Conservation (phyloP, 352 stramenopile species). For the Phytophthora capsici region DNA sequence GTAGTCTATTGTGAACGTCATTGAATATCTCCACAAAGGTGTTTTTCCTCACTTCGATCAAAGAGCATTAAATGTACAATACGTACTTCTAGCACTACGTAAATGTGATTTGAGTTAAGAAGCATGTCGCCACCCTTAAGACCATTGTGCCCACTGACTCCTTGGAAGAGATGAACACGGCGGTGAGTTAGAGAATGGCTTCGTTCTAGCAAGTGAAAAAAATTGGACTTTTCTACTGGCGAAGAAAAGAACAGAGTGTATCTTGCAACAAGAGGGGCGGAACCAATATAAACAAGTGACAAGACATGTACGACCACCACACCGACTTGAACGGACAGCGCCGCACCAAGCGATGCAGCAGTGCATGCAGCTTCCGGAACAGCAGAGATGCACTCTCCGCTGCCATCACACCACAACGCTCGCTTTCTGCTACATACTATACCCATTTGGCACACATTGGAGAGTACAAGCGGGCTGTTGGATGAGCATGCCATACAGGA, state of each 20-base stretch:
- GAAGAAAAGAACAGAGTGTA: slow-evolving; percentile 90
- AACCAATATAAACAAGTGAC: slow-evolving; percentile 13
- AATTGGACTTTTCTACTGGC: slow-evolving; percentile 84
- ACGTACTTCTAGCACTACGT: slow-evolving; percentile 1
- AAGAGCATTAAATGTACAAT: too few relatives aligned
- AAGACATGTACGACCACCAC: slow-evolving; percentile 50
- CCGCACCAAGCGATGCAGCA: slow-evolving; percentile 35
- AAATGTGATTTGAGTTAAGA: slow-evolving; percentile 4
- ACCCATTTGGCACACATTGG: slow-evolving; percentile 66
- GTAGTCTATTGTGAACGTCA: slow-evolving; percentile 83
- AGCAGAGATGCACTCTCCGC: slow-evolving; percentile 39
- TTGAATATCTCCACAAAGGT: slow-evolving; percentile 74
- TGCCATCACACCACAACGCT: slow-evolving; percentile 34
- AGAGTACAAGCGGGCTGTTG: slow-evolving; percentile 68
- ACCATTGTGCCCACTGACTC: slow-evolving; percentile 71
- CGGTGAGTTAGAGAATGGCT: slow-evolving; percentile 79
- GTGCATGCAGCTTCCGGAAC: slow-evolving; percentile 39
- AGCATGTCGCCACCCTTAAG: slow-evolving; percentile 77
- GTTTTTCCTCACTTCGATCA: slow-evolving; percentile 81
- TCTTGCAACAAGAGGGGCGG: slow-evolving; percentile 54
- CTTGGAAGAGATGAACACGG: slow-evolving; percentile 52
- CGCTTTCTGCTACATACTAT: slow-evolving; percentile 82
- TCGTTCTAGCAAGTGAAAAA: slow-evolving; percentile 85
- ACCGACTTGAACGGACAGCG: slow-evolving; percentile 18
- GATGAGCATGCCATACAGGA: slow-evolving; percentile 52